Conservation (phyloP, 108 stramenopile species). For the Fistulifera pelliculosa region DNA sequence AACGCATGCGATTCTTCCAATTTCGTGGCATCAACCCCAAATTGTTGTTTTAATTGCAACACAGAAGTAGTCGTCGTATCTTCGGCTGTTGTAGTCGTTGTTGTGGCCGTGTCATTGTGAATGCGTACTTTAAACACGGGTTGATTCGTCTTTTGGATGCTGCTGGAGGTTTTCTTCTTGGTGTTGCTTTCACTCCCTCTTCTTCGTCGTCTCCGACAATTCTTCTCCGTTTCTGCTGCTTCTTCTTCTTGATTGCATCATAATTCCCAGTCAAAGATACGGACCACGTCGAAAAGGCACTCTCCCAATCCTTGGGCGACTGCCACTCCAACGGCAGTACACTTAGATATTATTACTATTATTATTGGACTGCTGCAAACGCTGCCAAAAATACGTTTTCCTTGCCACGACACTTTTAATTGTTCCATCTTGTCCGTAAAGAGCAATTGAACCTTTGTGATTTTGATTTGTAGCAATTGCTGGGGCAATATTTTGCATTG, state of each 20-base stretch:
- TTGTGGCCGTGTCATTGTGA: not conserved
- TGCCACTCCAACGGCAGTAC: not conserved
- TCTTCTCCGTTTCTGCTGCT: too few relatives aligned
- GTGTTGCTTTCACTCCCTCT: too few relatives aligned
- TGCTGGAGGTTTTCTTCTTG: too few relatives aligned
- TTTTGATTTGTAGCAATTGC: too few relatives aligned
- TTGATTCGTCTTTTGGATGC: not conserved
- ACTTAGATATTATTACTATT: too few relatives aligned
- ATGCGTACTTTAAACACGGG: not conserved
- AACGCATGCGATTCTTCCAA: constrained; percentile 3
- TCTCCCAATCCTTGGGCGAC: not conserved
- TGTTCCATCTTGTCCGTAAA: constrained; percentile 2
- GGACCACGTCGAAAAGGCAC: not conserved
- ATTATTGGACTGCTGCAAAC: too few relatives aligned
- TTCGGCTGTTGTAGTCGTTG: constrained; percentile 1
- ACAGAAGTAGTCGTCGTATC: not conserved
- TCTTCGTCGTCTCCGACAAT: too few relatives aligned
- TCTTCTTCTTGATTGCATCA: too few relatives aligned
- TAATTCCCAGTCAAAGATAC: not conserved
- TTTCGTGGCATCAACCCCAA: constrained; percentile 9
- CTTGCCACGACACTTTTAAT: not conserved
- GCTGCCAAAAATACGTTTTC: too few relatives aligned
- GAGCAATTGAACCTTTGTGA: not conserved
- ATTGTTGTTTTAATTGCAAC: not conserved
- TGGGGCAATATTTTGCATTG: too few relatives aligned